Conservation (phyloP, 768 basidiomycete species). For the Cantharellus anzutake region DNA sequence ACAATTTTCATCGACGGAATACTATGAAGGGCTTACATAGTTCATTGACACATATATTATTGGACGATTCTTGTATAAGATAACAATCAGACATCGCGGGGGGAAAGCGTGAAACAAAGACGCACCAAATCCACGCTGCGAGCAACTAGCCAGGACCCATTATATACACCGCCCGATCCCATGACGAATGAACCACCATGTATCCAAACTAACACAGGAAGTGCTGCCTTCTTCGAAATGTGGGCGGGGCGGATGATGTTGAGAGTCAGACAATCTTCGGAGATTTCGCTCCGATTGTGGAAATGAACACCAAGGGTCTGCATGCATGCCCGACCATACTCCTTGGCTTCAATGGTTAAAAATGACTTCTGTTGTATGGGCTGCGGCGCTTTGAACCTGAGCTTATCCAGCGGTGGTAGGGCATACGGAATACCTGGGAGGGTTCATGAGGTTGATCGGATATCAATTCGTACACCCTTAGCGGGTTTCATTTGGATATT, state of each 20-base stretch:
- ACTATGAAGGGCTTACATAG: background rate
- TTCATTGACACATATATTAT: conserved; percentile 6
- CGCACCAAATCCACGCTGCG: background rate
- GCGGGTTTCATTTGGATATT: no score
- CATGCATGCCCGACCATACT: conserved; percentile 1
- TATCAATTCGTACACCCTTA: no score
- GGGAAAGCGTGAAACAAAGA: background rate
- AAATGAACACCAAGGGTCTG: background rate
- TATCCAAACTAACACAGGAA: conserved; percentile 1
- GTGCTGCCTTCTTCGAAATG: background rate
- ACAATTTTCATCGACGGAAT: background rate
- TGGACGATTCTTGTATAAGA: background rate
- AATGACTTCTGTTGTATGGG: background rate
- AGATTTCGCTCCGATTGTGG: background rate
- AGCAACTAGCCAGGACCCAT: background rate
- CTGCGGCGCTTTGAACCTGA: background rate
- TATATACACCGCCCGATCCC: background rate
- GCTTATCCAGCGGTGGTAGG: background rate
- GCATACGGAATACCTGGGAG: background rate
- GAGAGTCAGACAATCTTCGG: background rate
- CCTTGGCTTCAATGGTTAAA: background rate
- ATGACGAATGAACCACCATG: background rate
- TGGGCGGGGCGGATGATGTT: background rate
- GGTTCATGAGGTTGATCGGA: no score
- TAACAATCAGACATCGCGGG: background rate